Conservation (phyloP, 352 stramenopile species). For the Phytopythium ostracodes region DNA sequence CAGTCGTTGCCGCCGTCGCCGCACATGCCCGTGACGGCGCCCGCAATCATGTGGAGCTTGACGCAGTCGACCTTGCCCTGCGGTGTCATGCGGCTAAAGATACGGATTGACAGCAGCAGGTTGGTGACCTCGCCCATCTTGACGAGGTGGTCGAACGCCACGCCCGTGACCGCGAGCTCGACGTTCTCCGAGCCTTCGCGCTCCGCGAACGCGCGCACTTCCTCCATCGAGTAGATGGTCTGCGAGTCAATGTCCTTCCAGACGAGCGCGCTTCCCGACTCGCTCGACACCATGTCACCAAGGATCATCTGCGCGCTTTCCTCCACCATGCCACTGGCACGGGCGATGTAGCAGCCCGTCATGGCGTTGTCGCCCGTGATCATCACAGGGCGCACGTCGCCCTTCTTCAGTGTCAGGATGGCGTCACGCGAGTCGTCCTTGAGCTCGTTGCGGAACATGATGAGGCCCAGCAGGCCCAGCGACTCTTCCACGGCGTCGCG, state of each 20-base stretch:
- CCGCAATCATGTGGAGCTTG: constrained; percentile 55
- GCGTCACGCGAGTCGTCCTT: constrained; percentile 80
- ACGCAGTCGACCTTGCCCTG: constrained; percentile 71
- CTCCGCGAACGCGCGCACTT: constrained; percentile 40
- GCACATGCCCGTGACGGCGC: constrained; percentile 77
- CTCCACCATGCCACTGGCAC: constrained; percentile 57
- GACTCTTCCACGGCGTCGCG: constrained; percentile 77
- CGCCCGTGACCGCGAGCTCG: constrained; percentile 68
- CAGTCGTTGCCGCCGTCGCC: constrained; percentile 90
- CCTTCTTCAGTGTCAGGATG: constrained; percentile 73
- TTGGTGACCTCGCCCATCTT: constrained; percentile 56
- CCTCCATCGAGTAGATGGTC: constrained; percentile 40
- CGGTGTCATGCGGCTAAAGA: constrained; percentile 81
- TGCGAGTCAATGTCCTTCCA: constrained; percentile 68
- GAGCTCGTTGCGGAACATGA: constrained; percentile 90
- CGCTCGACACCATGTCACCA: constrained; percentile 49
- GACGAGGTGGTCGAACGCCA: constrained; percentile 65
- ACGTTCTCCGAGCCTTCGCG: constrained; percentile 18
- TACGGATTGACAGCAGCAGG: constrained; percentile 62
- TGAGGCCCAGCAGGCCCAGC: constrained; percentile 72
- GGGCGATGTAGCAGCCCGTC: constrained; percentile 74
- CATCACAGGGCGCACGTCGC: constrained; percentile 79
- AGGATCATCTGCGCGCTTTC: constrained; percentile 45
- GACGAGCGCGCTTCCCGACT: constrained; percentile 31
- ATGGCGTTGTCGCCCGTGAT: constrained; percentile 88